Evolutionary conservation across 352 stramenopile species (phyloP), one percentile per base, ranked within the genome.

Genomic region (Phytophthora podocarpi): DNA sequence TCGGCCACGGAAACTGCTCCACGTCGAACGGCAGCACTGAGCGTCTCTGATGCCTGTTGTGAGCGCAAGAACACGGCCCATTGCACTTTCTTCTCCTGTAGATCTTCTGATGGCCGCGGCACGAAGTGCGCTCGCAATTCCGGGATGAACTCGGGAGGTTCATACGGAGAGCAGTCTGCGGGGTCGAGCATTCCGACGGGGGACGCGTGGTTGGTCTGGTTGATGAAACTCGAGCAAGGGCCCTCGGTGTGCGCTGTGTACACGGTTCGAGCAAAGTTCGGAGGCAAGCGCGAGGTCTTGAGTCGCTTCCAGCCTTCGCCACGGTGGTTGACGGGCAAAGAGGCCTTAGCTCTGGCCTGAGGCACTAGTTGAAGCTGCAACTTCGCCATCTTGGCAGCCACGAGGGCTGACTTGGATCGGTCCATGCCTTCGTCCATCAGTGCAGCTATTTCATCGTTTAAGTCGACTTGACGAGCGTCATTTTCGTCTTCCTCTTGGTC

Each of bases 301-400:
- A 93, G 72, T 1, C 85, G 80, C 56, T 91, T 91, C 85, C 82
- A 93, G 48, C 82, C 85, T 59, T 90, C 76, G 5, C 82, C 82
- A 2, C 67, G 80, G 6, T 50, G 61, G 0, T 53, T 67, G 3
- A 31, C 11, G 49, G 69, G 12, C 31, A 67, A 32, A 35, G 54
- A 12, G n/a, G 2, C 40, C 18, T 24, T 62, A 0, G 21, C 30
- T 24, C 23, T 35, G 12, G 20, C 21, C 5, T 40, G 49, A 20
- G 46, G 31, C 27, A 57, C 59, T 4, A 76, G 45, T 27, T 66
- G 34, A 15, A 93, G 57, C 47, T 87, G 66, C 12, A 93, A 64
- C 41, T 83, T 82, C 1, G 80, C 76, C 67, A 93, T 82, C 34
- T 86, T 85, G 34, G 65, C 66, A 3, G 71, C 72, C 64, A 87